These are phyloP conservation scores for Magnolia kwangsiensis DNA, from an alignment of 164 flowering plant species.

Conservation along the genomic window DNA sequence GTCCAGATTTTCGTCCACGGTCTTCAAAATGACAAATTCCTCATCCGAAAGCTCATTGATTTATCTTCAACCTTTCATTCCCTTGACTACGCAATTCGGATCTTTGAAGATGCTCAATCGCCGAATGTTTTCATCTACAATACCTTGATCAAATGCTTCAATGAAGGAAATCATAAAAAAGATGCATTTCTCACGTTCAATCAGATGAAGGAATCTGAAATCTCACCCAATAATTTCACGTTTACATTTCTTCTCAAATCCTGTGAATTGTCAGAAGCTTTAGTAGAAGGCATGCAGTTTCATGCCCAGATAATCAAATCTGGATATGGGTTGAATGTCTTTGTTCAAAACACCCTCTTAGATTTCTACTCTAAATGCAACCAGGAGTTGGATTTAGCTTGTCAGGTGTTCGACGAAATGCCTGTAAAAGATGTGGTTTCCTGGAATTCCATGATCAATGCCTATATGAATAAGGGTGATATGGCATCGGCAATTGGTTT, in stretches of 20 bases:
- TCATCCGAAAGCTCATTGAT: conserved; percentile 34
- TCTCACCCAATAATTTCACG: conserved; percentile 36
- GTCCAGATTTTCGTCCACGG: conserved; percentile 37
- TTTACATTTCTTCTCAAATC: conserved; percentile 41
- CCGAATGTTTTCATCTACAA: conserved; percentile 37
- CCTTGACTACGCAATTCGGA: conserved; percentile 20
- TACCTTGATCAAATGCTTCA: conserved; percentile 33
- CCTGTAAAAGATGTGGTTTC: conserved; percentile 34
- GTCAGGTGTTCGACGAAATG: conserved; percentile 33
- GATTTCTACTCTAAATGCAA: conserved; percentile 39
- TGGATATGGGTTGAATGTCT: conserved; percentile 34
- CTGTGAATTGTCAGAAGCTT: conserved; percentile 17
- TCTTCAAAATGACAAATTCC: conserved; percentile 24
- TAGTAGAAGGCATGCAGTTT: conserved; percentile 27
- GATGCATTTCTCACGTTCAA: conserved; percentile 28
- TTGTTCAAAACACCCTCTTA: conserved; percentile 43
- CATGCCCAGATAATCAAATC: conserved; percentile 38
- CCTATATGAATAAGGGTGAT: conserved; percentile 33
- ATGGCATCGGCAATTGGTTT: conserved; percentile 27
- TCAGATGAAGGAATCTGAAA: conserved; percentile 24
- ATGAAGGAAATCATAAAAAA: conserved; percentile 15
- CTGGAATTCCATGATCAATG: conserved; percentile 45
- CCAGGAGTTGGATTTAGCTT: conserved; percentile 30
- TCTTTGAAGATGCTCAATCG: conserved; percentile 19
- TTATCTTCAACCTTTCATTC: conserved; percentile 29